Percentiles rank a stretch among this genome's conserved stretches.
These are phyloP conservation scores for Candida incommunis DNA, from an alignment of 805 yeast species.

Conservation along the genomic window DNA sequence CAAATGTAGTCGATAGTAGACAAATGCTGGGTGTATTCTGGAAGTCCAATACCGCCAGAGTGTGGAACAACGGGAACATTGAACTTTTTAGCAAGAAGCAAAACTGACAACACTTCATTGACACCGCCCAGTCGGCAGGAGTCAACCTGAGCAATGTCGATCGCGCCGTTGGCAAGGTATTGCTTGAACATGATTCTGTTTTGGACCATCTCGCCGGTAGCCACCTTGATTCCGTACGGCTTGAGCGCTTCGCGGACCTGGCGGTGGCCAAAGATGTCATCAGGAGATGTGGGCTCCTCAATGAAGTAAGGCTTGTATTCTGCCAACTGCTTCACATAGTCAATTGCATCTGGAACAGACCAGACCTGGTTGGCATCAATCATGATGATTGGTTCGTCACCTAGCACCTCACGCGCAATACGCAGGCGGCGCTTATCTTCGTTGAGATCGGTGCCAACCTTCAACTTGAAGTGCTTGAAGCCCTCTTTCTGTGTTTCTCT, in stretches of 20 bases:
- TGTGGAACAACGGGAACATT: conserved; percentile 23
- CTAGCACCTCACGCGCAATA: conserved; percentile 27
- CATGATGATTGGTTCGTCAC: conserved; percentile 24
- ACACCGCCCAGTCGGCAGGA: conserved; percentile 24
- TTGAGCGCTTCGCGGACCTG: conserved; percentile 19
- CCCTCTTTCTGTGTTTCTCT: conserved; percentile 24
- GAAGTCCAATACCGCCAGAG: conserved; percentile 24
- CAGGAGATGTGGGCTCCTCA: conserved; percentile 25
- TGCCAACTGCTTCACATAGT: conserved; percentile 17
- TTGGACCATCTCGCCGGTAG: conserved; percentile 25
- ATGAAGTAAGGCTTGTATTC: conserved; percentile 23
- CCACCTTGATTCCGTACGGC: conserved; percentile 21
- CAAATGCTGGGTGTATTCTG: conserved; percentile 24
- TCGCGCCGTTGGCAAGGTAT: conserved; percentile 17
- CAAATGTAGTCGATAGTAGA: conserved; percentile 21
- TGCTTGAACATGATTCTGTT: conserved; percentile 24
- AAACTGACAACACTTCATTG: conserved; percentile 21
- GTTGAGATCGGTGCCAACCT: conserved; percentile 26
- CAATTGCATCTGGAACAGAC: conserved; percentile 24
- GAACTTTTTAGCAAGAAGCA: conserved; percentile 22
- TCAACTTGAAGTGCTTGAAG: conserved; percentile 28
- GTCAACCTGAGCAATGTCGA: conserved; percentile 21
- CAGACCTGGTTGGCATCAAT: conserved; percentile 25
- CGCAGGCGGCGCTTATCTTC: conserved; percentile 24
- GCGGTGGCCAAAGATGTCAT: conserved; percentile 21